Percentiles rank a stretch among this genome's conserved stretches.
Conservation (phyloP, 805 yeast species). For the Wickerhamiella shivajii region DNA sequence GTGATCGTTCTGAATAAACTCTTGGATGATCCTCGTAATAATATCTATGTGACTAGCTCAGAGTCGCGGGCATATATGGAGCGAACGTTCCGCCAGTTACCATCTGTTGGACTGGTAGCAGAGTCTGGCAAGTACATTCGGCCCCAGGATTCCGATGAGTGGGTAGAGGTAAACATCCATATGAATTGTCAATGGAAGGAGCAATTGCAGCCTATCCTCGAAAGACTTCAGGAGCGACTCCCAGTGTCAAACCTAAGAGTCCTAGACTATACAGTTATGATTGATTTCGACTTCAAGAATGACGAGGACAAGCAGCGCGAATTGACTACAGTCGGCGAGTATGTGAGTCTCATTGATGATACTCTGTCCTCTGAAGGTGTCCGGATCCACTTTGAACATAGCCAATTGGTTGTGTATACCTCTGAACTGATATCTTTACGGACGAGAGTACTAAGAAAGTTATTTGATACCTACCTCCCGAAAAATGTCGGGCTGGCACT, state of each 20-base stretch:
- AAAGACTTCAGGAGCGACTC: conserved; percentile 54
- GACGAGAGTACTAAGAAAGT: conserved; percentile 11
- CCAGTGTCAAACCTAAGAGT: conserved; percentile 63
- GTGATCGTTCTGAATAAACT: conserved; percentile 45
- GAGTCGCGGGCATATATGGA: conserved; percentile 52
- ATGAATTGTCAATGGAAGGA: conserved; percentile 38
- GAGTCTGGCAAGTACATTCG: conserved; percentile 77
- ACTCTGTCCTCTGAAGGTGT: conserved; percentile 46
- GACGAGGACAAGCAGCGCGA: conserved; percentile 41
- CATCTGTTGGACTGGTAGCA: conserved; percentile 68
- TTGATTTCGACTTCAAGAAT: conserved; percentile 49
- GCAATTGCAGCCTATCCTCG: conserved; percentile 39
- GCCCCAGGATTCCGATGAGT: conserved; percentile 25
- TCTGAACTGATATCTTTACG: conserved; percentile 35
- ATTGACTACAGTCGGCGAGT: conserved; percentile 61
- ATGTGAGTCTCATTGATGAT: conserved; percentile 72
- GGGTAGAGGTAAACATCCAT: conserved; percentile 43
- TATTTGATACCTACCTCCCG: conserved; percentile 8
- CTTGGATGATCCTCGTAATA: conserved; percentile 40
- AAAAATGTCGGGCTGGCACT: conserved; percentile 18
- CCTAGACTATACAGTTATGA: conserved; percentile 62
- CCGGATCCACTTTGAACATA: conserved; percentile 63
- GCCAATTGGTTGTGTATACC: conserved; percentile 59
- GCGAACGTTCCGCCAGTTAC: conserved; percentile 49
- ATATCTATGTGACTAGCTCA: conserved; percentile 58